Base-by-base conservation (phyloP, 441 rosid species). In the Pelargonium fulgidum region DNA sequence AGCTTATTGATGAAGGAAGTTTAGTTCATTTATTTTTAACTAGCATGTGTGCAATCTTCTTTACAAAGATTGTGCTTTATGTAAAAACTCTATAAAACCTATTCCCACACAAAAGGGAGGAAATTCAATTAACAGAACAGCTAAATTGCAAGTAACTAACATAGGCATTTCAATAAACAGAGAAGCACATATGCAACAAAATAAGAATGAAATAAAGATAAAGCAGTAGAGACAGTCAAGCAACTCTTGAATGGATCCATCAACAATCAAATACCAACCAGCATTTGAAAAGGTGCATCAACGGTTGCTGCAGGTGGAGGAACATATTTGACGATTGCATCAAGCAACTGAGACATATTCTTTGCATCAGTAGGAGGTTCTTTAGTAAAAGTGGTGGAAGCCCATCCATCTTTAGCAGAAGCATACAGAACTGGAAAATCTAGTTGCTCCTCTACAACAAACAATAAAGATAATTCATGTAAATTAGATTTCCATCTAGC, bases 371-470 rank as follows among this genome's bases (percentile, higher is more conserved):
- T 76, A 42, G 91, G 86, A 75, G 99, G 99, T 66, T 83, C 88
- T 83, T 91, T 91, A 67, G 92, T 91, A 81, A 68, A 93, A 68
- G 91, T 80, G 69, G 95, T 78, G 44, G 93, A 89, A 65, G 97
- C 93, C 99, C 96, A 93, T 69, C 99, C 97, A 86, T 93, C 95
- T 82, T 93, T 93, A 26, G 99, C 99, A 68, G 97, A 93, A 77
- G 99, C 99, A 88, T 93, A 91, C 56, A 93, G 91, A 74, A 93
- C 99, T 0, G 96, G 99, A 82, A 93, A 91, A 66, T 93, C 99
- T 47, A 91, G 86, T 75, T 93, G 99, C 81, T 91, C 93, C 85
- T 93, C 99, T 93, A 80, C 63, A 79, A 73, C 65, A 71, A 67
- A 71, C 62, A 70, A 20, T 70, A 4, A 29, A 50, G 50, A 73